A percentile compares a stretch with the other conserved stretches of the same genome.
Evolutionary conservation across 768 basidiomycete species (phyloP).

Genomic region (Inosperma sp.): DNA sequence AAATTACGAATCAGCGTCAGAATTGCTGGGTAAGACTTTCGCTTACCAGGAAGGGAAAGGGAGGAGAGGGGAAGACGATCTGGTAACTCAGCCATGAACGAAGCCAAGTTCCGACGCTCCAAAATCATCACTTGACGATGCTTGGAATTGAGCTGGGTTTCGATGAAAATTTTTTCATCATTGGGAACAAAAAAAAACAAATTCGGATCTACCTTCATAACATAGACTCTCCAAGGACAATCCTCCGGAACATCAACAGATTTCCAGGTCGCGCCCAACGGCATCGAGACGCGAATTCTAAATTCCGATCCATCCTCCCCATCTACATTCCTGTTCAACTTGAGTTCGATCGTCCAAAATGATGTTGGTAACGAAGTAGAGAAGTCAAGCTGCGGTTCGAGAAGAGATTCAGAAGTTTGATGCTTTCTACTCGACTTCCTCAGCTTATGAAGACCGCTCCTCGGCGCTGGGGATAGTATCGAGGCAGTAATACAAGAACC

Average conservation of each 20-base stretch:
- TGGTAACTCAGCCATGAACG: constrained; percentile 58
- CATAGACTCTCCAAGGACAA: constrained; percentile 58
- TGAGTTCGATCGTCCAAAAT: background rate
- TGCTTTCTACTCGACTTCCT: background rate
- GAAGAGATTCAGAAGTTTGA: background rate
- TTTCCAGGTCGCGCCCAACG: constrained; percentile 42
- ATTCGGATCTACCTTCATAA: constrained; percentile 41
- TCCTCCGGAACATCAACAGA: constrained; percentile 36
- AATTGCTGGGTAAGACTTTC: constrained; percentile 11
- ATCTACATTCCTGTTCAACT: background rate
- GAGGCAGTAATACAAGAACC: background rate
- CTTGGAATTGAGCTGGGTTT: constrained; percentile 43
- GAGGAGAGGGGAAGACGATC: constrained; percentile 66
- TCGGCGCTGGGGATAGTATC: background rate
- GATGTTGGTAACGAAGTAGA: background rate
- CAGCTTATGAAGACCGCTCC: background rate
- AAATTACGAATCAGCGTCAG: background rate
- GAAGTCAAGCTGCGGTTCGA: background rate
- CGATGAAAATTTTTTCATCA: background rate
- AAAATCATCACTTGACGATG: constrained; percentile 52
- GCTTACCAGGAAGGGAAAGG: constrained; percentile 68
- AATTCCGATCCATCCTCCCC: background rate
- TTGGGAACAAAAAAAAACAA: background rate
- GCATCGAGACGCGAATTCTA: constrained; percentile 22
- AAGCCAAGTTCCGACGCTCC: constrained; percentile 50